Conservation (phyloP, 352 stramenopile species). For the Phytophthora parvispora region DNA sequence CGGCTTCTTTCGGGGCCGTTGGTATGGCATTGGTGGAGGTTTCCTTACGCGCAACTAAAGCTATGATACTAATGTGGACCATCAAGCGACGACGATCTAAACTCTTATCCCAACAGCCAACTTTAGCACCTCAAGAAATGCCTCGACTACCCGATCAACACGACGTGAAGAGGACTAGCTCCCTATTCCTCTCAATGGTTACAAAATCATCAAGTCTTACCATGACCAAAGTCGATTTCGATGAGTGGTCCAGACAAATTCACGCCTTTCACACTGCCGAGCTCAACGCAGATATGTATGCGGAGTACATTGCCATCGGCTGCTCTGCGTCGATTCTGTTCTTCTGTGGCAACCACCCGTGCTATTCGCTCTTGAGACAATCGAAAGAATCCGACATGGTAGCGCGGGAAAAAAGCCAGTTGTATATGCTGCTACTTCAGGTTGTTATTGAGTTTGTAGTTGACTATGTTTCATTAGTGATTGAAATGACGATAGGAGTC, state of each 20-base stretch:
- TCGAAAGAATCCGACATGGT: not conserved
- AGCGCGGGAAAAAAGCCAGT: not conserved
- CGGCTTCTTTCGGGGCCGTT: conserved; percentile 20
- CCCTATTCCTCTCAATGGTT: not conserved
- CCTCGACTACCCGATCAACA: not conserved
- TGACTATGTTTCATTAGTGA: conserved; percentile 17
- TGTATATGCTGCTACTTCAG: conserved; percentile 16
- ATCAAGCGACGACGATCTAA: conserved; percentile 1
- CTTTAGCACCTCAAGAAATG: not conserved
- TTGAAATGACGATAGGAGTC: conserved; percentile 27
- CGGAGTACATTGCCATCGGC: conserved; percentile 51
- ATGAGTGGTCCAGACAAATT: conserved; percentile 20
- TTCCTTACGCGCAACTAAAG: conserved; percentile 28
- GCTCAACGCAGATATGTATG: conserved; percentile 35
- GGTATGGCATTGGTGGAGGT: conserved; percentile 44
- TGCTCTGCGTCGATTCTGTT: conserved; percentile 34
- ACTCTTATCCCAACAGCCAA: not conserved
- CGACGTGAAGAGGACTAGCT: not conserved
- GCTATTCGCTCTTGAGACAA: conserved; percentile 22
- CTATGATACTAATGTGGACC: conserved; percentile 14
- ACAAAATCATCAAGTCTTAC: not conserved
- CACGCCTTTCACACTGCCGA: conserved; percentile 17
- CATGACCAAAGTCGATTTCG: not conserved
- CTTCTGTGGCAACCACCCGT: conserved; percentile 35
- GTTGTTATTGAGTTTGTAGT: conserved; percentile 17